Conservation (phyloP, 208 protist species). For the Endotrypanum monterogeii region DNA sequence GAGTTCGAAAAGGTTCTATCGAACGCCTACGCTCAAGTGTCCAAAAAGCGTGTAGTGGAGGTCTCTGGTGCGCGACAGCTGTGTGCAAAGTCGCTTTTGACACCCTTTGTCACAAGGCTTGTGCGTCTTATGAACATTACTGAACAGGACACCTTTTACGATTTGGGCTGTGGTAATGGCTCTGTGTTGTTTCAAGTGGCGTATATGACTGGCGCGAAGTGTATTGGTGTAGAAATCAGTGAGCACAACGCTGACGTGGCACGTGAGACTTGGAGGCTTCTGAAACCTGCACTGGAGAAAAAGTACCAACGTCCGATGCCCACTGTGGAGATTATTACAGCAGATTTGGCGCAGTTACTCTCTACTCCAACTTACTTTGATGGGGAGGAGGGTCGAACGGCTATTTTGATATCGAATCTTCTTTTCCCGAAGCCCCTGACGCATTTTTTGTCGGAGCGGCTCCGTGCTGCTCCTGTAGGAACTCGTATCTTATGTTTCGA, state of each 20-base stretch:
- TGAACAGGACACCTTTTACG: constrained; percentile 65
- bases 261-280: constrained; percentile 46
- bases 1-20: constrained; percentile 52
- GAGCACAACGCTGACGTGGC: constrained; percentile 67
- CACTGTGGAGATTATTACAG: constrained; percentile 68
- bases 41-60: constrained; percentile 71
- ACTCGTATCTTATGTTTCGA: constrained; percentile 82
- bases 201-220: constrained; percentile 62
- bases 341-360: constrained; percentile 61
- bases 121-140: constrained; percentile 49
- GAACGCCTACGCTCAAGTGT: constrained; percentile 43
- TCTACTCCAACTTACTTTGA: constrained; percentile 41
- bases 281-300: constrained; percentile 42
- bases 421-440: constrained; percentile 71
- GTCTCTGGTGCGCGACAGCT: constrained; percentile 64
- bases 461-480: constrained; percentile 46
- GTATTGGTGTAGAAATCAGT: constrained; percentile 84
- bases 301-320: constrained; percentile 48
- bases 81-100: constrained; percentile 86
- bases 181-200: constrained; percentile 87
- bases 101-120: constrained; percentile 77
- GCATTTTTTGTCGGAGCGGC: constrained; percentile 74
- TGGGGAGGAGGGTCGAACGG: constrained; percentile 42
- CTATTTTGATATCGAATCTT: constrained; percentile 80
- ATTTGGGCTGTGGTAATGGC: constrained; percentile 85